These are phyloP conservation scores for Lactarius hengduanensis DNA, from an alignment of 768 basidiomycete genomes.

Conservation along the genomic window DNA sequence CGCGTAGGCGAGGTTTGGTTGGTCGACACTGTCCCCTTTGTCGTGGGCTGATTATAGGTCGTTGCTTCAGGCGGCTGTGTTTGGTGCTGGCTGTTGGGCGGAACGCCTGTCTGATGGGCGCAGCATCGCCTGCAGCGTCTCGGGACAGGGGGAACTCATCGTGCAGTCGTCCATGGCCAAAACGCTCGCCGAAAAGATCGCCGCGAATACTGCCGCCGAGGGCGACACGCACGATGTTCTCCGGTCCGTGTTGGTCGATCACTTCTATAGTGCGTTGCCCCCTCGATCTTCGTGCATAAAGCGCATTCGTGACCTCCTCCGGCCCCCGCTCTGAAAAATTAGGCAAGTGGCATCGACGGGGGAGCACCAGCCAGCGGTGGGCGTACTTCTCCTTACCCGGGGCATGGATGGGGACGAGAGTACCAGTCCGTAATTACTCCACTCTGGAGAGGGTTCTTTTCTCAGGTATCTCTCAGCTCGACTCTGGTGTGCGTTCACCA, in stretches of 20 bases:
- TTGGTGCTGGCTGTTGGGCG: conserved; percentile 79
- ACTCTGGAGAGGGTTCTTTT: not conserved
- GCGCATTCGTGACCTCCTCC: not conserved
- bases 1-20: conserved; percentile 66
- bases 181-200: conserved; percentile 46
- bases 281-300: not conserved
- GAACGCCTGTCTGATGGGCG: conserved; percentile 35
- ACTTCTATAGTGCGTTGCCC: conserved; percentile 51
- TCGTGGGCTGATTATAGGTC: conserved; percentile 1
- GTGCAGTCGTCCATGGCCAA: conserved; percentile 55
- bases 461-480: conserved; percentile 44
- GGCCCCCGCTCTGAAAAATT: not conserved
- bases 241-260: conserved; percentile 42
- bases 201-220: conserved; percentile 35
- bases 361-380: conserved; percentile 52
- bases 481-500: conserved; percentile 83
- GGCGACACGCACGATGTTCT: conserved; percentile 59
- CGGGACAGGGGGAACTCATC: conserved; percentile 75
- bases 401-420: conserved; percentile 35
- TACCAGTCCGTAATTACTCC: conserved; percentile 13
- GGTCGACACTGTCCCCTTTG: not conserved
- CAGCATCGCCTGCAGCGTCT: conserved; percentile 64
- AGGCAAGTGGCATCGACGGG: conserved; percentile 42
- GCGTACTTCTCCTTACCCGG: conserved; percentile 61
- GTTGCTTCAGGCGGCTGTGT: conserved; percentile 57